phyloP scores from a whole-genome alignment of 345 rosid species.

The Noccaea bulbosa region DNA sequence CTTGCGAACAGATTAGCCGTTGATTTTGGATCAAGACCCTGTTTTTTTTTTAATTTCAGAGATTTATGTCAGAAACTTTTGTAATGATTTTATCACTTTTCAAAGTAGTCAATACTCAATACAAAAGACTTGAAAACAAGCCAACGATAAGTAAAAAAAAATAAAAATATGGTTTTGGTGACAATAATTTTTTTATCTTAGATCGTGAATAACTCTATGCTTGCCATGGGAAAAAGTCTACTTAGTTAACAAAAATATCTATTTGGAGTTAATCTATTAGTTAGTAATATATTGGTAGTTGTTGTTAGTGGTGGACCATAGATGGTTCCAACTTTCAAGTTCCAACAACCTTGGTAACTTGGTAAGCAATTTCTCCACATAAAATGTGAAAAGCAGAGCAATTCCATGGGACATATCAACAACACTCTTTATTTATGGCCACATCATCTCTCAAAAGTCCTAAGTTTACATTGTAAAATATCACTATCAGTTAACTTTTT shows the following conservation, averaged over 20 bases:
- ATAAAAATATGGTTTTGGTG: background rate
- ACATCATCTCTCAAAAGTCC: conserved; percentile 27
- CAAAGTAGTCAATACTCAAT: background rate
- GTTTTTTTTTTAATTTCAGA: conserved; percentile 6
- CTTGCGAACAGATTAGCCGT: conserved; percentile 78
- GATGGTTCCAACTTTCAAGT: conserved; percentile 28
- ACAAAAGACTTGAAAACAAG: background rate
- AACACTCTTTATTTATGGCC: conserved; percentile 21
- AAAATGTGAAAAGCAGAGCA: conserved; percentile 5
- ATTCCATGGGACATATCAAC: conserved; percentile 5
- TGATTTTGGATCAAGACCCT: conserved; percentile 95
- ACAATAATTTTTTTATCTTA: conserved; percentile 4
- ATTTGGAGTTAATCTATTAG: conserved; percentile 18
- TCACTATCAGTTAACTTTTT: background rate
- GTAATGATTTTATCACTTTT: background rate
- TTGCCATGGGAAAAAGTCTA: conserved; percentile 27
- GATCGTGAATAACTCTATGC: conserved; percentile 8
- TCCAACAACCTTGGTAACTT: conserved; percentile 31
- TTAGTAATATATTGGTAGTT: conserved; percentile 17
- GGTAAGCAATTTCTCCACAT: conserved; percentile 28
- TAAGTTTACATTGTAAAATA: background rate
- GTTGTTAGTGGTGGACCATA: conserved; percentile 46
- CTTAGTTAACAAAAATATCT: conserved; percentile 22
- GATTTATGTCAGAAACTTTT: conserved; percentile 24
- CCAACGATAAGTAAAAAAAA: conserved; percentile 8